A percentile compares a stretch with the other conserved stretches of the same genome.
These are phyloP conservation scores for Wickerhamomyces rabaulensis DNA, from an alignment of 805 yeast genomes.

Conservation along the genomic window DNA sequence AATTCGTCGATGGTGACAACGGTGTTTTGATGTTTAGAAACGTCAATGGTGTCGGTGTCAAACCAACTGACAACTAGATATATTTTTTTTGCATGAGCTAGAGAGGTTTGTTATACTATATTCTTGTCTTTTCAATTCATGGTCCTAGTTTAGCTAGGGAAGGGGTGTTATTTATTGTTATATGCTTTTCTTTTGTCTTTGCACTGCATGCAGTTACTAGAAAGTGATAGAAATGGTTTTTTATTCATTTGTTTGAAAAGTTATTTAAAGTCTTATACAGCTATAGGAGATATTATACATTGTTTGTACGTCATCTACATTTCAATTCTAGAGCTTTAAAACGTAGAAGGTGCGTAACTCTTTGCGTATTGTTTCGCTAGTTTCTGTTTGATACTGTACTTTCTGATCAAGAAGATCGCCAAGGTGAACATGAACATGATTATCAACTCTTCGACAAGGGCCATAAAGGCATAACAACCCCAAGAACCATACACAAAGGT, in stretches of 20 bases:
- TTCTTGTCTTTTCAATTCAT: background rate
- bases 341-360: too few relatives aligned
- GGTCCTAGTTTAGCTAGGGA: background rate
- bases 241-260: background rate
- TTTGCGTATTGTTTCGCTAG: too few relatives aligned
- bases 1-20: slow-evolving; percentile 62
- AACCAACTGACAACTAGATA: slow-evolving; percentile 18
- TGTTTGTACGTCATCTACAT: background rate
- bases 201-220: background rate
- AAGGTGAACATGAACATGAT: too few relatives aligned
- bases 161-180: background rate
- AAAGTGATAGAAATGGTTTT: background rate
- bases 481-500: too few relatives aligned
- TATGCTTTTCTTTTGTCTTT: background rate
- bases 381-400: too few relatives aligned
- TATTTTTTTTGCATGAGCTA: background rate
- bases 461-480: too few relatives aligned
- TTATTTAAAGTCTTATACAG: too few relatives aligned
- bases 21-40: slow-evolving; percentile 69
- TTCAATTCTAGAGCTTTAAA: too few relatives aligned
- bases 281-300: too few relatives aligned
- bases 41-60: slow-evolving; percentile 39
- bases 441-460: too few relatives aligned
- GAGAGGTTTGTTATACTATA: background rate
- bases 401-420: too few relatives aligned